Evolutionary conservation across 768 basidiomycete genomes (phyloP).

Genomic region (Lepiota venenata): DNA sequence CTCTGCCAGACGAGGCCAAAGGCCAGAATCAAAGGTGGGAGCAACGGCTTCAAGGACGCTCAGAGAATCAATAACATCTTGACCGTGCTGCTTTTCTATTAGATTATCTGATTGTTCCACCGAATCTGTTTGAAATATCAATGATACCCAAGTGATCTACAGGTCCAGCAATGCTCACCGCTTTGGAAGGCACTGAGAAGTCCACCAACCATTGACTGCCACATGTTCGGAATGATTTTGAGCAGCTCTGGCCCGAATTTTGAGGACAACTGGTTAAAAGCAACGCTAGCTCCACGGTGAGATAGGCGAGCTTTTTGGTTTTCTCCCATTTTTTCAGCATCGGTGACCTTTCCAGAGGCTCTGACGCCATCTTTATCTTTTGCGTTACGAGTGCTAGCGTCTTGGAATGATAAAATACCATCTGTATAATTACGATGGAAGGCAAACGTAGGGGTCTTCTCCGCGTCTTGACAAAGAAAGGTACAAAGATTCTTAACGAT

Average conservation of each 20-base stretch:
- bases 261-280: conserved; percentile 73
- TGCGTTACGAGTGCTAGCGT: conserved; percentile 26
- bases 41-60: conserved; percentile 85
- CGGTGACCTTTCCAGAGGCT: conserved; percentile 36
- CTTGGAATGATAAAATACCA: conserved; percentile 77
- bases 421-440: conserved; percentile 54
- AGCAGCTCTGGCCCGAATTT: conserved; percentile 74
- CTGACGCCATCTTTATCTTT: conserved; percentile 27
- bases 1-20: conserved; percentile 66
- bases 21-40: conserved; percentile 65
- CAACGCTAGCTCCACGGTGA: conserved; percentile 80
- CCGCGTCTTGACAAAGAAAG: conserved; percentile 90
- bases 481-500: conserved; percentile 97
- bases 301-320: conserved; percentile 64
- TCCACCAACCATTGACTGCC: conserved; percentile 88
- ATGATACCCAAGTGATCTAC: not conserved
- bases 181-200: conserved; percentile 62
- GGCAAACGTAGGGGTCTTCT: conserved; percentile 87
- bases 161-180: conserved; percentile 40
- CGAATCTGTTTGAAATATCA: conserved; percentile 35
- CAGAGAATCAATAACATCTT: conserved; percentile 90
- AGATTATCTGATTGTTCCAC: conserved; percentile 55
- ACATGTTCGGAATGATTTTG: conserved; percentile 86
- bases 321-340: conserved; percentile 48
- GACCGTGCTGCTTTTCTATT: conserved; percentile 74